phyloP scores from a whole-genome alignment of 2,329 filamentous ascomycete genomes.

The Acrocalymma vagum region DNA sequence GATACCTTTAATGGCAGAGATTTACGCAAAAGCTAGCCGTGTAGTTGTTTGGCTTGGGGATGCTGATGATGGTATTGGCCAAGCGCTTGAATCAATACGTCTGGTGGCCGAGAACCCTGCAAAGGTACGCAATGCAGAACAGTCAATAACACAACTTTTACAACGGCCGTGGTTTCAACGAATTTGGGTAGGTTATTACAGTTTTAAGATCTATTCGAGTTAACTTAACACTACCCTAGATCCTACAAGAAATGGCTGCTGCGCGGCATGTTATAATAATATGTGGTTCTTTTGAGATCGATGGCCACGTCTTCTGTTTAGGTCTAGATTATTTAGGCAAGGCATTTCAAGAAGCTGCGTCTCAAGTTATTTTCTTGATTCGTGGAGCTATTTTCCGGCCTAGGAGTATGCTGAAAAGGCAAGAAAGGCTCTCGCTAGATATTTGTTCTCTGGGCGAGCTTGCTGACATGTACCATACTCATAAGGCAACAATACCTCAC shows the following conservation, averaged over 20 bases:
- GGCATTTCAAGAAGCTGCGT: conserved; percentile 1
- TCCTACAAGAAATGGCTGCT: conserved; percentile 23
- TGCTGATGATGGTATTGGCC: conserved; percentile 18
- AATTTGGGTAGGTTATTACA: conserved; percentile 7
- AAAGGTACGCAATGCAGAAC: no score
- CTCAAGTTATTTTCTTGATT: conserved; percentile 14
- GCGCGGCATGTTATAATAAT: conserved; percentile 16
- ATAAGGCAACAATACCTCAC: conserved; percentile 10
- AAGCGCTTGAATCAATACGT: conserved; percentile 13
- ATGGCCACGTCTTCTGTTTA: conserved; percentile 18
- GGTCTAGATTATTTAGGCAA: conserved; percentile 7
- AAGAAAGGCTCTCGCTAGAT: background rate
- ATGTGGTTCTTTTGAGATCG: conserved; percentile 15
- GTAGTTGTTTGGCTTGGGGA: conserved; percentile 38
- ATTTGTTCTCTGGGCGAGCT: conserved; percentile 16
- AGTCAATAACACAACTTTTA: background rate
- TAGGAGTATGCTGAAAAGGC: background rate
- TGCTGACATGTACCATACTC: conserved; percentile 18
- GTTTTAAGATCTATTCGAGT: background rate
- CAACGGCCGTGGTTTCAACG: conserved; percentile 14
- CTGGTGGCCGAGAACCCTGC: background rate
- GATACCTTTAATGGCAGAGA: conserved; percentile 32
- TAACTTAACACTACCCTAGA: conserved; percentile 3
- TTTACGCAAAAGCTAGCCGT: conserved; percentile 34
- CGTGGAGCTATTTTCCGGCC: conserved; percentile 16